Evolutionary conservation across 192 early-diverging fungal species (phyloP).

Genomic region (Radiomyces spectabilis): DNA sequence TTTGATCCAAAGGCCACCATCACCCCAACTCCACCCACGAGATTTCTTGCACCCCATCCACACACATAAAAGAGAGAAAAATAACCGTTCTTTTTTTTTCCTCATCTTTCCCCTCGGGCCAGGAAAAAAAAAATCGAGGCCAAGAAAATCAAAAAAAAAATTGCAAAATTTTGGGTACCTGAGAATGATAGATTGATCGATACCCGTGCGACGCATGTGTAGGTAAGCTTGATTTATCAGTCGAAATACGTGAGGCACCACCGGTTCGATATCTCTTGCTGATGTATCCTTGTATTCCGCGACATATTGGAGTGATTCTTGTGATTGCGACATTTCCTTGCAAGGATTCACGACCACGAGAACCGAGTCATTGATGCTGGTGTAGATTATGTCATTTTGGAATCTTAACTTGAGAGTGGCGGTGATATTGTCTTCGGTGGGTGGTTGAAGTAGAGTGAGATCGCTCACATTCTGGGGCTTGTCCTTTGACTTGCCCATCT

Average conservation of each 20-base stretch:
- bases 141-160: conserved; percentile 1
- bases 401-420: conserved; percentile 41
- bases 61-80: conserved; percentile 11
- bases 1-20: not conserved
- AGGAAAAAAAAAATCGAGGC: no score
- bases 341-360: conserved; percentile 58
- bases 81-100: not conserved
- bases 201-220: conserved; percentile 67
- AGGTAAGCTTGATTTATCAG: conserved; percentile 69
- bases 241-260: conserved; percentile 69
- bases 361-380: conserved; percentile 48
- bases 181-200: conserved; percentile 45
- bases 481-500: conserved; percentile 2
- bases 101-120: not conserved
- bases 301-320: conserved; percentile 58
- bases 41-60: no score
- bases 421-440: conserved; percentile 32
- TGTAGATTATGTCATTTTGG: conserved; percentile 41
- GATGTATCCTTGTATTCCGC: conserved; percentile 55
- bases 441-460: conserved; percentile 12
- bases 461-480: conserved; percentile 13
- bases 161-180: conserved; percentile 14
- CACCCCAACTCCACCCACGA: not conserved
- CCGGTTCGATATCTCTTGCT: conserved; percentile 31
- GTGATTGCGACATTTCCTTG: conserved; percentile 41